A percentile compares a stretch with the other conserved stretches of the same genome.
Evolutionary conservation across 2,329 filamentous ascomycete species (phyloP).

Genomic region (Raffaelea arxii): DNA sequence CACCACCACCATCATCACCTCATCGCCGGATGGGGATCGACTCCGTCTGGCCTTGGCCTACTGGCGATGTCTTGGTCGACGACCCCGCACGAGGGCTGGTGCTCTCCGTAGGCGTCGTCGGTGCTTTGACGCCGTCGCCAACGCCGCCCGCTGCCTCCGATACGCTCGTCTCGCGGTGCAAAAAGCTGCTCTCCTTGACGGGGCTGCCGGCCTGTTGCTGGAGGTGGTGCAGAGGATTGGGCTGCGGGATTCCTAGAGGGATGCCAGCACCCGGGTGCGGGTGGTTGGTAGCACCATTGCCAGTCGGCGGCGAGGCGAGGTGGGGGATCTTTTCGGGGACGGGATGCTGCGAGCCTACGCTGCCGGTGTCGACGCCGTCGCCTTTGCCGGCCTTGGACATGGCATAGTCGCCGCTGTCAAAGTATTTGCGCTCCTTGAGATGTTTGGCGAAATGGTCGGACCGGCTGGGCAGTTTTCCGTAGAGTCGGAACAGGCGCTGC

Average conservation of each 20-base stretch:
- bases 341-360: slow-evolving; percentile 89
- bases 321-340: slow-evolving; percentile 93
- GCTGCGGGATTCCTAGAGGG: slow-evolving; percentile 31
- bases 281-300: slow-evolving; percentile 13
- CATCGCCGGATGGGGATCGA: slow-evolving; percentile 58
- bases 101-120: neutral
- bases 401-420: slow-evolving; percentile 92
- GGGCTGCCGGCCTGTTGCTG: slow-evolving; percentile 65
- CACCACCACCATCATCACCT: too few relatives aligned
- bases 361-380: slow-evolving; percentile 84
- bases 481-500: slow-evolving; percentile 91
- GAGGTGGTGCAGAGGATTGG: slow-evolving; percentile 23
- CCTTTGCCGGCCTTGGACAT: slow-evolving; percentile 97
- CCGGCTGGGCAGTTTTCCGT: slow-evolving; percentile 94
- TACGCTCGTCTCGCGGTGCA: slow-evolving; percentile 71
- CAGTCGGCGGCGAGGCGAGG: slow-evolving; percentile 56
- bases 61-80: slow-evolving; percentile 4
- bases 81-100: neutral
- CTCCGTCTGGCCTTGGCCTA: slow-evolving; percentile 21
- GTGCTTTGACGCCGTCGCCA: slow-evolving; percentile 12
- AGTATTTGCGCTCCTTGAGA: slow-evolving; percentile 98
- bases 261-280: slow-evolving; percentile 21
- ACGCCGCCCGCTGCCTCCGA: slow-evolving; percentile 33
- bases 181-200: slow-evolving; percentile 80
- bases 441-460: slow-evolving; percentile 97